These are phyloP conservation scores for Lactarius tabidus DNA, from an alignment of 768 basidiomycete species.

Conservation along the genomic window DNA sequence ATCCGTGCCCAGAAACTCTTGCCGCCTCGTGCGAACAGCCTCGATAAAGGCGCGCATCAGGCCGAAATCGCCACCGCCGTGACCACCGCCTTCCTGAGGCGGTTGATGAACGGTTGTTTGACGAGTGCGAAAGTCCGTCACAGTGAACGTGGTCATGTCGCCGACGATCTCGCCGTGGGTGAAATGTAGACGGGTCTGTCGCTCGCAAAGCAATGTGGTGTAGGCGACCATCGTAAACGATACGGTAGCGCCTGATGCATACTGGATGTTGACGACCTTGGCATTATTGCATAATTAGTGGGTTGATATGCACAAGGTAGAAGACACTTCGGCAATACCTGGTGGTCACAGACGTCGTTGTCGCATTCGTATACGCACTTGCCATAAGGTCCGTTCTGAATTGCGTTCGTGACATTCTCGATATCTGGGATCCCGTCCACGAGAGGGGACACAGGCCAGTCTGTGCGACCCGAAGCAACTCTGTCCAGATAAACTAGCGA, in stretches of 20 bases:
- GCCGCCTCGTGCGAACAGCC: conserved; percentile 63
- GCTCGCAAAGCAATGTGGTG: conserved; percentile 71
- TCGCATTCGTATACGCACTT: conserved; percentile 78
- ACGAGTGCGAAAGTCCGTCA: conserved; percentile 68
- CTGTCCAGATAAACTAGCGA: conserved; percentile 73
- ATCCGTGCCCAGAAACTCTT: conserved; percentile 61
- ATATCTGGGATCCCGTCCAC: conserved; percentile 84
- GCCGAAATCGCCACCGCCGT: conserved; percentile 81
- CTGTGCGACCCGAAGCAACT: conserved; percentile 47
- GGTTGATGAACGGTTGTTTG: conserved; percentile 46
- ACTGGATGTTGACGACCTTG: conserved; percentile 83
- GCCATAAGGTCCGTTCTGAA: conserved; percentile 71
- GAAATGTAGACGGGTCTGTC: conserved; percentile 83
- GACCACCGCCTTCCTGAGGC: conserved; percentile 58
- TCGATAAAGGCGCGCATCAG: conserved; percentile 72
- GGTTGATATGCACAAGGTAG: not conserved
- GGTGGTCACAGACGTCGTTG: conserved; percentile 89
- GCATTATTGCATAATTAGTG: not conserved
- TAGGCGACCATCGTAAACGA: conserved; percentile 90
- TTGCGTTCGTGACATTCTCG: conserved; percentile 73
- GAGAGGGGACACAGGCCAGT: conserved; percentile 65
- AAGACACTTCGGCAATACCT: conserved; percentile 36
- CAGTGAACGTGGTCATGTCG: conserved; percentile 71
- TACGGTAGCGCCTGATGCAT: conserved; percentile 72
- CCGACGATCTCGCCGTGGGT: conserved; percentile 87